A percentile compares a stretch with the other conserved stretches of the same genome.
Conservation (phyloP, 305 asterid species). For the Fraxinus floribunda region DNA sequence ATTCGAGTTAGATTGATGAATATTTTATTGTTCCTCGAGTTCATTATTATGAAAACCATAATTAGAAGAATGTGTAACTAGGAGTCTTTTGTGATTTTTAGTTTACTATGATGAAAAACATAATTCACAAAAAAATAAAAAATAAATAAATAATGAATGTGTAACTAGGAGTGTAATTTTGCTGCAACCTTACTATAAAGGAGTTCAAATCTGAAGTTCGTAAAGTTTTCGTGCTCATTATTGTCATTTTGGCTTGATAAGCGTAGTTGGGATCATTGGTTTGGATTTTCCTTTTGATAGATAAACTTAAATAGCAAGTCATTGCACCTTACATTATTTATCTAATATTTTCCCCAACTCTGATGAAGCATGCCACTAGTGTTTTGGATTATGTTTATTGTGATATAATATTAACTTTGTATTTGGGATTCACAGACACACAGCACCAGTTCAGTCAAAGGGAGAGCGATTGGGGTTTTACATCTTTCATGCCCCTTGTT, state of each 20-base stretch:
- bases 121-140: neutral
- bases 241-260: neutral
- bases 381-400: neutral
- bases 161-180: neutral
- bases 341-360: neutral
- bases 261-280: neutral
- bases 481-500: constrained; percentile 56
- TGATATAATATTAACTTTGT: neutral
- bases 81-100: neutral
- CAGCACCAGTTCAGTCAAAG: constrained; percentile 51
- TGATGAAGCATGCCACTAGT: neutral
- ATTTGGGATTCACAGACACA: constrained; percentile 38
- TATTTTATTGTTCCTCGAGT: neutral
- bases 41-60: neutral
- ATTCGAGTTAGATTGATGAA: neutral
- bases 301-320: neutral
- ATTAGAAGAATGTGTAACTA: neutral
- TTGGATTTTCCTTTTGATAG: neutral
- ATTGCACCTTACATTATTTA: neutral
- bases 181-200: neutral
- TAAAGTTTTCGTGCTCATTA: neutral
- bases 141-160: neutral
- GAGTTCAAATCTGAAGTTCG: neutral
- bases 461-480: constrained; percentile 65
- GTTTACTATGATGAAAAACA: neutral